phyloP scores from a whole-genome alignment of 2,329 filamentous ascomycete genomes.

The Rutstroemia sp. region DNA sequence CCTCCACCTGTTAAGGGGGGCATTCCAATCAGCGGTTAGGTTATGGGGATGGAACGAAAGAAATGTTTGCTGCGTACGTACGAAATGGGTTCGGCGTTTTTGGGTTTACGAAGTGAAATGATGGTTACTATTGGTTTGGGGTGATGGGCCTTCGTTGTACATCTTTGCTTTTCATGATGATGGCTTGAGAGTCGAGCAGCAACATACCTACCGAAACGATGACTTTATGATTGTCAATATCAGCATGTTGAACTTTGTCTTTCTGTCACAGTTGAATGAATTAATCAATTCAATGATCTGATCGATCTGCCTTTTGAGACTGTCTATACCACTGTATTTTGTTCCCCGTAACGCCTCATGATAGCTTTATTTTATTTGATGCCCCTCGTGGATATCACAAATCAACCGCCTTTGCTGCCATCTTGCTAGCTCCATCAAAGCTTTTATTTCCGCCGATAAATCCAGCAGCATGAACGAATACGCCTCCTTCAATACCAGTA shows the following conservation, averaged over 20 bases:
- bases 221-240: constrained; percentile 1
- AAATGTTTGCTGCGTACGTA: constrained; percentile 1
- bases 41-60: neutral
- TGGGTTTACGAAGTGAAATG: constrained; percentile 6
- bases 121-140: constrained; percentile 6
- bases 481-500: constrained; percentile 61
- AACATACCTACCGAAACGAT: constrained; percentile 1
- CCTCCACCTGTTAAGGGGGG: constrained; percentile 40
- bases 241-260: neutral
- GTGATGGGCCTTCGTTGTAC: constrained; percentile 9
- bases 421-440: constrained; percentile 76
- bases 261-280: neutral
- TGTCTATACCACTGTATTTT: constrained; percentile 1
- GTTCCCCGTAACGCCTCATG: constrained; percentile 1
- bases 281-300: neutral
- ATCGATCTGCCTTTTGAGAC: neutral
- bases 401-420: constrained; percentile 70
- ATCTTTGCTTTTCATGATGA: constrained; percentile 7
- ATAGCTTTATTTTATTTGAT: neutral
- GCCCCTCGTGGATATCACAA: constrained; percentile 12
- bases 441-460: constrained; percentile 96
- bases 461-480: constrained; percentile 90
- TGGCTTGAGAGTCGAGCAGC: constrained; percentile 6
- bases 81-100: constrained; percentile 8
- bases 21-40: constrained; percentile 58